Conservation (phyloP, 345 rosid genomes). For the Excoecaria cochinchinensis region DNA sequence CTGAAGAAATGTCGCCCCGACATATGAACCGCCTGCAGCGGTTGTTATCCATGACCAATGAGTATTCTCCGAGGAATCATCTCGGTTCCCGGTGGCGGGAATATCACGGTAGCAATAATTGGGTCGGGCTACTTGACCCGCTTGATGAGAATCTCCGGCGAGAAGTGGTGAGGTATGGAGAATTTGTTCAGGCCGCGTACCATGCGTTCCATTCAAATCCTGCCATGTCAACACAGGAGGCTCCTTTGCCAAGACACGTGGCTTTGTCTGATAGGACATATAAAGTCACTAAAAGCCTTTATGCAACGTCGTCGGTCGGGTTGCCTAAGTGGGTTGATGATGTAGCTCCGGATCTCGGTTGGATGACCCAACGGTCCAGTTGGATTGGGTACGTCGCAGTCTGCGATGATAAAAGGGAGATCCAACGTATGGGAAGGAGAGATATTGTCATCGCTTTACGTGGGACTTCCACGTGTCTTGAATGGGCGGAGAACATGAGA, state of each 20-base stretch:
- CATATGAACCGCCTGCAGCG: conserved; percentile 67
- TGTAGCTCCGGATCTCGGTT: conserved; percentile 74
- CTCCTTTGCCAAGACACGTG: conserved; percentile 56
- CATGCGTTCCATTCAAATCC: conserved; percentile 77
- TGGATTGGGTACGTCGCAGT: conserved; percentile 97
- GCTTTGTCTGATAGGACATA: conserved; percentile 66
- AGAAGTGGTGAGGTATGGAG: conserved; percentile 59
- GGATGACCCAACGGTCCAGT: conserved; percentile 96
- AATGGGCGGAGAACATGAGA: conserved; percentile 90
- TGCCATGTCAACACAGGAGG: conserved; percentile 52
- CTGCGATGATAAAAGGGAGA: conserved; percentile 70
- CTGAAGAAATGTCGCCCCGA: conserved; percentile 89
- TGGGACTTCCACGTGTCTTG: conserved; percentile 91
- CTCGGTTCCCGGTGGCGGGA: conserved; percentile 80
- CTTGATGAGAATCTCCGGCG: conserved; percentile 64
- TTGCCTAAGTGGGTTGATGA: conserved; percentile 85
- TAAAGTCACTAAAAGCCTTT: conserved; percentile 71
- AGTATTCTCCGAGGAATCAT: conserved; percentile 79
- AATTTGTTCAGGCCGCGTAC: conserved; percentile 52
- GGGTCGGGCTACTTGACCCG: conserved; percentile 59
- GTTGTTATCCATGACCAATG: conserved; percentile 60
- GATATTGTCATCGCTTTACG: conserved; percentile 90
- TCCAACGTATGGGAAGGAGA: conserved; percentile 93
- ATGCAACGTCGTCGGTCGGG: conserved; percentile 84
- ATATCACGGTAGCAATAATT: conserved; percentile 49